Evolutionary conservation across 176 grass and related monocot species (phyloP).

Genomic region (Bothriochloa decipiens): DNA sequence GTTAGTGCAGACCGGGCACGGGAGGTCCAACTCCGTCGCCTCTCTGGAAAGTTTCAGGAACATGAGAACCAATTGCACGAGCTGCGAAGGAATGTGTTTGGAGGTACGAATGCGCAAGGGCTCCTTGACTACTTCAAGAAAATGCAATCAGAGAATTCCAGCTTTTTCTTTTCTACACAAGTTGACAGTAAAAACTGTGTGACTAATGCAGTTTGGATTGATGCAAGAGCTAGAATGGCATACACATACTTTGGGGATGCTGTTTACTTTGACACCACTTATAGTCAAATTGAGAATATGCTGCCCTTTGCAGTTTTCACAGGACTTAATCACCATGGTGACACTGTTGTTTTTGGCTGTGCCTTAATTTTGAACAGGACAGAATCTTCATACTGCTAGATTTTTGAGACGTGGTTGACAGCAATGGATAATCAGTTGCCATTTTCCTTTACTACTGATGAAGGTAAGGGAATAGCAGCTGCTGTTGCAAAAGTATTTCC

Average conservation of each 20-base stretch:
- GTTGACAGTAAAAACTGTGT: slow-evolving; percentile 77
- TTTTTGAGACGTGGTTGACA: slow-evolving; percentile 87
- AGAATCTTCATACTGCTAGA: slow-evolving; percentile 73
- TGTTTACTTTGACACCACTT: slow-evolving; percentile 83
- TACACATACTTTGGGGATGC: slow-evolving; percentile 89
- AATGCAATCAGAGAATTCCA: slow-evolving; percentile 77
- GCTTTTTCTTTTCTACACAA: slow-evolving; percentile 76
- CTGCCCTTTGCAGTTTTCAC: slow-evolving; percentile 80
- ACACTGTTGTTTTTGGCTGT: slow-evolving; percentile 82
- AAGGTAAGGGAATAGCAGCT: slow-evolving; percentile 64
- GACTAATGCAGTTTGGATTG: slow-evolving; percentile 84
- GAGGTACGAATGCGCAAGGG: slow-evolving; percentile 62
- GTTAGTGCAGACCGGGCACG: slow-evolving; percentile 70
- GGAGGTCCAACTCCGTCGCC: slow-evolving; percentile 66
- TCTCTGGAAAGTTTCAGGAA: slow-evolving; percentile 68
- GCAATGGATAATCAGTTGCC: slow-evolving; percentile 71
- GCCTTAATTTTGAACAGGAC: slow-evolving; percentile 78
- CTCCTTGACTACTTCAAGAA: slow-evolving; percentile 73
- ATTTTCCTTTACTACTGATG: slow-evolving; percentile 82
- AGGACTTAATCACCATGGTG: slow-evolving; percentile 82
- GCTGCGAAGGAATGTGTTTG: slow-evolving; percentile 70
- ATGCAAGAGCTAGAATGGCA: slow-evolving; percentile 87
- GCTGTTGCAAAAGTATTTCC: slow-evolving; percentile 82
- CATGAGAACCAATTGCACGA: slow-evolving; percentile 70
- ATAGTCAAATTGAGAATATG: slow-evolving; percentile 76